phyloP scores from a whole-genome alignment of 1,284 basidiomycete genomes.

The Cystobasidiaceae sp. region DNA sequence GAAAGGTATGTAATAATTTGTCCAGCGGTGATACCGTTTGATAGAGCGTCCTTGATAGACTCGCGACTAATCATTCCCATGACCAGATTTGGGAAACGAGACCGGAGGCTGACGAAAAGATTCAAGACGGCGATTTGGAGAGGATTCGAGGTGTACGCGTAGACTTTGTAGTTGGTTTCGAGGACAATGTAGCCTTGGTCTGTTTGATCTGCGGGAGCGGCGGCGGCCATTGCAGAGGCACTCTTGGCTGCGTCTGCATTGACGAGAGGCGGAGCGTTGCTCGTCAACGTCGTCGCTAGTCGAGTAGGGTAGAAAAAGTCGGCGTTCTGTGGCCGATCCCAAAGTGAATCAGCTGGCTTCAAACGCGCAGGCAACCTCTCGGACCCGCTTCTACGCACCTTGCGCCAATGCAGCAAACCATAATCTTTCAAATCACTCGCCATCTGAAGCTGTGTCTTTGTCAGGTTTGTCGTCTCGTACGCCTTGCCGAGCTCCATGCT shows the following conservation, averaged over 20 bases:
- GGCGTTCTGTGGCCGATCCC: not conserved
- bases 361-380: not conserved
- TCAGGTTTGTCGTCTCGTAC: conserved; percentile 78
- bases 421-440: conserved; percentile 89
- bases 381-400: conserved; percentile 50
- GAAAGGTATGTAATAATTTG: conserved; percentile 95
- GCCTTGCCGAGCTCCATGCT: conserved; percentile 91
- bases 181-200: conserved; percentile 86
- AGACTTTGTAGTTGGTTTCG: conserved; percentile 97
- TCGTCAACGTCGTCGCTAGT: conserved; percentile 82
- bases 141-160: conserved; percentile 96
- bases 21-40: conserved; percentile 91
- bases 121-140: conserved; percentile 94
- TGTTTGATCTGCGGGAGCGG: not conserved
- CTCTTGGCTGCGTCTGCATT: conserved; percentile 54
- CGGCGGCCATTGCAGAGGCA: conserved; percentile 33
- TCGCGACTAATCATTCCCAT: conserved; percentile 91
- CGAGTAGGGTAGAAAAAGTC: conserved; percentile 82
- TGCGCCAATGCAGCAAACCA: conserved; percentile 81
- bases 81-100: conserved; percentile 91
- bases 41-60: conserved; percentile 87
- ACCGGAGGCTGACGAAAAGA: conserved; percentile 85
- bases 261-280: conserved; percentile 62
- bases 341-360: not conserved
- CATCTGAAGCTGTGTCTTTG: conserved; percentile 75